A percentile compares a stretch with the other conserved stretches of the same genome.
These are phyloP conservation scores for Glebionis coronaria DNA, from an alignment of 129 eudicot species.

Conservation along the genomic window DNA sequence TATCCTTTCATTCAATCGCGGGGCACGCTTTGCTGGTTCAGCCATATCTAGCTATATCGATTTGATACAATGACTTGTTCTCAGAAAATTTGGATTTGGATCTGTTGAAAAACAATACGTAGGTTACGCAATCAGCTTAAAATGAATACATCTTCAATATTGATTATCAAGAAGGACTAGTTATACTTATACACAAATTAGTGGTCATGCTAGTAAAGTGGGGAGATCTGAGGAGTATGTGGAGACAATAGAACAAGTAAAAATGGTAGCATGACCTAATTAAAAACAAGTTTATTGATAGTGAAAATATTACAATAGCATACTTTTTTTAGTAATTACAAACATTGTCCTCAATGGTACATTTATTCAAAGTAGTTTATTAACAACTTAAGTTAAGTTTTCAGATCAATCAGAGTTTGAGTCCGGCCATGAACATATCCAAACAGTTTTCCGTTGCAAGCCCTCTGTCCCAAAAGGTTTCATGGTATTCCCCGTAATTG, in stretches of 20 bases:
- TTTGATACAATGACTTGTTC: neutral
- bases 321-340: too few relatives aligned
- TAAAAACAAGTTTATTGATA: too few relatives aligned
- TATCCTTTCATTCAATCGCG: slow-evolving; percentile 79
- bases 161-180: neutral
- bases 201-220: slow-evolving; percentile 22
- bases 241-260: slow-evolving; percentile 13
- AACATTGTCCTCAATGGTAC: too few relatives aligned
- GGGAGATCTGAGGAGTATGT: slow-evolving; percentile 24
- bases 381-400: too few relatives aligned
- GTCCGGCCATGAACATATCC: slow-evolving; percentile 29
- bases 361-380: too few relatives aligned
- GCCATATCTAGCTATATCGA: slow-evolving; percentile 16
- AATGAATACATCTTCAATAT: neutral
- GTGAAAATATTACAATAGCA: too few relatives aligned
- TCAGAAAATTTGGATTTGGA: neutral
- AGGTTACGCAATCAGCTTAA: neutral
- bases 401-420: too few relatives aligned
- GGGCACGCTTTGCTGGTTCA: slow-evolving; percentile 37
- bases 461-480: slow-evolving; percentile 42
- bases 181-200: slow-evolving; percentile 13
- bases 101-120: slow-evolving; percentile 18
- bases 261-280: slow-evolving; percentile 3
- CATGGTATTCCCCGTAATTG: slow-evolving; percentile 32
- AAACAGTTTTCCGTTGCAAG: slow-evolving; percentile 33